Evolutionary conservation across 164 flowering plant genomes (phyloP).

Genomic region (Malania oleifera): DNA sequence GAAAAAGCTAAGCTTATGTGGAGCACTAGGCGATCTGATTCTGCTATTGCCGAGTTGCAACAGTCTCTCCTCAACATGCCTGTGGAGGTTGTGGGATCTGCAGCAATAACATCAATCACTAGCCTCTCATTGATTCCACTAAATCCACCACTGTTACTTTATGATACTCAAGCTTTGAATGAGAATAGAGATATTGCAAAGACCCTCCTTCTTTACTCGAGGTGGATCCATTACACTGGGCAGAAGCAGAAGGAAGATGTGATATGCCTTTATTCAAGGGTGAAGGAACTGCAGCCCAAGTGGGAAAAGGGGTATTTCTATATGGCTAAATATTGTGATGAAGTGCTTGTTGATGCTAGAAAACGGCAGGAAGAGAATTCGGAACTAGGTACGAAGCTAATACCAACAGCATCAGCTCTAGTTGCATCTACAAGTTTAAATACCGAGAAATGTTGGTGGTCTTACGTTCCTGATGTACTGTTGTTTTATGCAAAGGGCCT

Average conservation of each 20-base stretch:
- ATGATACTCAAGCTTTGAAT: slow-evolving; percentile 46
- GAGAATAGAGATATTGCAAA: slow-evolving; percentile 75
- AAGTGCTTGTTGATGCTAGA: slow-evolving; percentile 89
- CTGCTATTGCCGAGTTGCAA: slow-evolving; percentile 88
- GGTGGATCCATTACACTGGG: slow-evolving; percentile 98
- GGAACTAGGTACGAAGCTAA: slow-evolving; percentile 38
- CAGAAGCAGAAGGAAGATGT: slow-evolving; percentile 99
- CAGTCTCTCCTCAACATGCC: slow-evolving; percentile 87
- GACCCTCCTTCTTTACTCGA: slow-evolving; percentile 83
- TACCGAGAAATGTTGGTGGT: slow-evolving; percentile 78
- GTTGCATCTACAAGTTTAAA: slow-evolving; percentile 32
- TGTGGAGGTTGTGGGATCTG: slow-evolving; percentile 73
- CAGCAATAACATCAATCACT: slow-evolving; percentile 71
- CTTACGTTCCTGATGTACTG: slow-evolving; percentile 70
- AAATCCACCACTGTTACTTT: slow-evolving; percentile 35
- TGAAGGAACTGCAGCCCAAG: slow-evolving; percentile 86
- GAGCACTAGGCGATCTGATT: slow-evolving; percentile 81
- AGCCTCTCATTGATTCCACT: slow-evolving; percentile 68
- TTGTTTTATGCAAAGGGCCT: slow-evolving; percentile 92
- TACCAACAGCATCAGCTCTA: slow-evolving; percentile 27
- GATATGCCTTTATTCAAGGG: slow-evolving; percentile 75
- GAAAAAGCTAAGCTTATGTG: slow-evolving; percentile 97
- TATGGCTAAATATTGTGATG: slow-evolving; percentile 92
- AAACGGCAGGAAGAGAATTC: slow-evolving; percentile 81
- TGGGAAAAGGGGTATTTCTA: slow-evolving; percentile 98